Conservation (phyloP, 129 eudicot species). For the Logfia minima region DNA sequence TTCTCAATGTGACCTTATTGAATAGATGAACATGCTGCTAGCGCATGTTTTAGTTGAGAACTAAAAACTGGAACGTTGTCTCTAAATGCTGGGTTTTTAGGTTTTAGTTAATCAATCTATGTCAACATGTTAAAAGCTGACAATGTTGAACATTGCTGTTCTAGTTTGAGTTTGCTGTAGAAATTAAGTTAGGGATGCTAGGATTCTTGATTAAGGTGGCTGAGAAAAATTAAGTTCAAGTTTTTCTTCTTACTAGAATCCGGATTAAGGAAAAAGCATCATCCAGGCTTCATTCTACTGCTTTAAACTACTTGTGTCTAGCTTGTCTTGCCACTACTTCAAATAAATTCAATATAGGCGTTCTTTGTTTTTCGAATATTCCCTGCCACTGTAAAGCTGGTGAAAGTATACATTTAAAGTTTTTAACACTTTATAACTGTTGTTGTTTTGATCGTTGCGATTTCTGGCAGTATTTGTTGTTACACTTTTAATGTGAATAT, state of each 20-base stretch:
- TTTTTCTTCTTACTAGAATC: background rate
- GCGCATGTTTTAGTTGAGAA: constrained; percentile 14
- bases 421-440: background rate
- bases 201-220: constrained; percentile 11
- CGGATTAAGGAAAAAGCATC: background rate
- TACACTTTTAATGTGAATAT: too few species aligned
- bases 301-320: constrained; percentile 1
- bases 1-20: background rate
- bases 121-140: background rate
- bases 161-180: background rate
- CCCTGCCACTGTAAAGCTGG: background rate
- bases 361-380: background rate
- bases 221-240: background rate
- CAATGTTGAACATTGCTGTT: background rate
- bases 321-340: background rate
- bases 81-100: background rate
- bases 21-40: constrained; percentile 7
- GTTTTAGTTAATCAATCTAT: background rate
- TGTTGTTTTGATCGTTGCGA: background rate
- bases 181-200: background rate
- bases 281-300: constrained; percentile 1
- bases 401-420: background rate
- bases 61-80: background rate
- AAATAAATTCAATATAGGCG: background rate
- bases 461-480: background rate